Evolutionary conservation across 805 yeast species (phyloP).

Genomic region (Wickerhamiella parazyma): DNA sequence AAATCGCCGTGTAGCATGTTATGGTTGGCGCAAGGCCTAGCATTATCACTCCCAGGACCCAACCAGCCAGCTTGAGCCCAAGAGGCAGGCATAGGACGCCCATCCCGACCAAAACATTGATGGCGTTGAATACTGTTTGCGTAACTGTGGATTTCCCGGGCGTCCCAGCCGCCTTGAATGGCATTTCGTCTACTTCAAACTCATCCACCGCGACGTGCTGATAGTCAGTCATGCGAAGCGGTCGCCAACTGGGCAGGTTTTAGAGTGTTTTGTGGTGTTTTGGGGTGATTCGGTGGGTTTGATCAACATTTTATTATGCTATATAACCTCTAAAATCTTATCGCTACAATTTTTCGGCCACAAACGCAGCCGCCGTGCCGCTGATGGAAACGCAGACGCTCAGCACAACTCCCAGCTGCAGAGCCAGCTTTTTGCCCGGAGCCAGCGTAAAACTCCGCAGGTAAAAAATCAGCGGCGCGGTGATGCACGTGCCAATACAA

Average conservation of each 20-base stretch:
- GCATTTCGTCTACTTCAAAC: too few relatives aligned
- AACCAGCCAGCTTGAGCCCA: conserved; percentile 51
- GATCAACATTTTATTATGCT: too few relatives aligned
- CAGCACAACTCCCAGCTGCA: neutral
- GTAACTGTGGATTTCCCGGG: conserved; percentile 34
- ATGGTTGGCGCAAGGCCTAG: conserved; percentile 46
- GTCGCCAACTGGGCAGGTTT: too few relatives aligned
- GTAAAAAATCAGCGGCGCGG: conserved; percentile 65
- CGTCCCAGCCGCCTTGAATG: too few relatives aligned
- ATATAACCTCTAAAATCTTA: too few relatives aligned
- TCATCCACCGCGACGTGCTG: too few relatives aligned
- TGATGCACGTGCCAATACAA: conserved; percentile 66
- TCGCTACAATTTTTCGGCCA: neutral
- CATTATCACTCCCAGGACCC: conserved; percentile 44
- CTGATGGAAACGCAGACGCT: neutral
- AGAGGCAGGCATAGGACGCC: conserved; percentile 55
- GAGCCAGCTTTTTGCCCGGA: neutral
- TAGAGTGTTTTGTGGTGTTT: too few relatives aligned
- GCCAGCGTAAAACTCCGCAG: conserved; percentile 19
- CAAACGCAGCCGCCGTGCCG: conserved; percentile 1
- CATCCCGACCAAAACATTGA: conserved; percentile 54
- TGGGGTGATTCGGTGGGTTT: too few relatives aligned
- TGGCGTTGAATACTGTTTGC: conserved; percentile 53
- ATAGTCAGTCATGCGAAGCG: too few relatives aligned
- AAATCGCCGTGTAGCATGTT: conserved; percentile 65